Percentiles rank a stretch among this genome's conserved stretches.
phyloP scores from a whole-genome alignment of 345 rosid genomes.

The Ceriops decandra region DNA sequence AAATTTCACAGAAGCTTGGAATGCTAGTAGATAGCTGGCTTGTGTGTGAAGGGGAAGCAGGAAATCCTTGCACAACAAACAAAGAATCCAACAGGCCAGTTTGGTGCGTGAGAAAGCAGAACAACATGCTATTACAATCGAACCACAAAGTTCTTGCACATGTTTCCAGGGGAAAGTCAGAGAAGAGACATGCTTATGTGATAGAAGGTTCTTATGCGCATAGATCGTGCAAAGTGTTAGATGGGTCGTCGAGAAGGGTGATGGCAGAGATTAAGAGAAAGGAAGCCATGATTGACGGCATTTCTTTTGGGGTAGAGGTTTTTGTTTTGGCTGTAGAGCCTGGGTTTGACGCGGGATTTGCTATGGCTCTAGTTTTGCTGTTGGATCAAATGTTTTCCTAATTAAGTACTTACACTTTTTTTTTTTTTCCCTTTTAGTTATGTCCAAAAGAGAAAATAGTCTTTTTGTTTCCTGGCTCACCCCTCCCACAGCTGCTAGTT shows the following conservation, averaged over 20 bases:
- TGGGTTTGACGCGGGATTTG: slow-evolving; percentile 57
- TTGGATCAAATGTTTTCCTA: slow-evolving; percentile 78
- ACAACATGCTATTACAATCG: slow-evolving; percentile 33
- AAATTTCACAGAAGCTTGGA: slow-evolving; percentile 37
- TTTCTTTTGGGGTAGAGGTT: slow-evolving; percentile 62
- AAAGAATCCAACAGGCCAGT: slow-evolving; percentile 36
- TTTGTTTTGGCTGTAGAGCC: slow-evolving; percentile 54
- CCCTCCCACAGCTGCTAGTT: not conserved
- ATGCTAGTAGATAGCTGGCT: slow-evolving; percentile 43
- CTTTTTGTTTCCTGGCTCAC: not conserved
- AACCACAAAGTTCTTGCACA: slow-evolving; percentile 39
- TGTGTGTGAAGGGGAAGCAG: slow-evolving; percentile 58
- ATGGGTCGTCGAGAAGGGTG: slow-evolving; percentile 43
- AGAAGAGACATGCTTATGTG: slow-evolving; percentile 39
- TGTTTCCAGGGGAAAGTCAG: slow-evolving; percentile 31
- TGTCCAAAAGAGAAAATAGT: not conserved
- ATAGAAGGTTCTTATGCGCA: slow-evolving; percentile 66
- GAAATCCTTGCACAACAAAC: slow-evolving; percentile 3
- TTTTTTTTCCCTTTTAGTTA: not conserved
- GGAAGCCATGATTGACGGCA: slow-evolving; percentile 40
- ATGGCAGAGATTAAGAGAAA: slow-evolving; percentile 77
- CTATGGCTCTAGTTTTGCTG: slow-evolving; percentile 73
- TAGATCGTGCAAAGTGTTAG: slow-evolving; percentile 63
- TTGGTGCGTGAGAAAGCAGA: slow-evolving; percentile 50
- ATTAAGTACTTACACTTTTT: not conserved